Evolutionary conservation across 2,329 filamentous ascomycete species (phyloP), one percentile per base, ranked within the genome.

Genomic region (Aureobasidium sp.): DNA sequence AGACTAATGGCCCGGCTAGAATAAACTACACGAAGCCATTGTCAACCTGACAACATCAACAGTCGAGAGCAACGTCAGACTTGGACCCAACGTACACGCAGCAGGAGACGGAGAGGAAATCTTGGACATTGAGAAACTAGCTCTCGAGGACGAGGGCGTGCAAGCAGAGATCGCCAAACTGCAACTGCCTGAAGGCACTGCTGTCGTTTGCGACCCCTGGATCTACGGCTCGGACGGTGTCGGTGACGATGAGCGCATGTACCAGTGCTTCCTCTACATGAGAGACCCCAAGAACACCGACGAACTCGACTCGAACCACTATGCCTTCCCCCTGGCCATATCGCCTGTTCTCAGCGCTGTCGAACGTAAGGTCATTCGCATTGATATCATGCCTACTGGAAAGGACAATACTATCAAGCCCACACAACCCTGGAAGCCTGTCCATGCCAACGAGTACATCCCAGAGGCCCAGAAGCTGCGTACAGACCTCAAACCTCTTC

Each of bases 351-450:
- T 91, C 45, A 84, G 85, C 69, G 82, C 81, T 0, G 79, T 80
- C 44, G 84, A 79, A 1, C 82, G 83, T 75, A 83, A 86, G 68
- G 80, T 91, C 41, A 80, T 88, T 49, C 82, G 87, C 12, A 87
- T 91, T 65, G 87, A 91, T 68, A 78, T 83, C 62, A 73, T 90
- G 4, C 87, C 88, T 1, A 89, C 85, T 3, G 87, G 88, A 2
- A 79, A 77, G 5, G 87, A 88, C 70, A 79, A 82, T 61, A 82
- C 79, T 6, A 77, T 81, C 64, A 82, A 81, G 64, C 78, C 81
- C 2, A 77, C 82, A 0, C 75, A 78, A 55, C 81, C 84, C 5
- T 86, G 84, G 75, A 81, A 83, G 70, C 76, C 84, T 1, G 77
- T 81, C 66, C 81, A 82, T 57, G 75, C 81, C 2, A 84, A 87